These are phyloP conservation scores for Candida easanensis DNA, from an alignment of 805 yeast genomes.

Conservation along the genomic window DNA sequence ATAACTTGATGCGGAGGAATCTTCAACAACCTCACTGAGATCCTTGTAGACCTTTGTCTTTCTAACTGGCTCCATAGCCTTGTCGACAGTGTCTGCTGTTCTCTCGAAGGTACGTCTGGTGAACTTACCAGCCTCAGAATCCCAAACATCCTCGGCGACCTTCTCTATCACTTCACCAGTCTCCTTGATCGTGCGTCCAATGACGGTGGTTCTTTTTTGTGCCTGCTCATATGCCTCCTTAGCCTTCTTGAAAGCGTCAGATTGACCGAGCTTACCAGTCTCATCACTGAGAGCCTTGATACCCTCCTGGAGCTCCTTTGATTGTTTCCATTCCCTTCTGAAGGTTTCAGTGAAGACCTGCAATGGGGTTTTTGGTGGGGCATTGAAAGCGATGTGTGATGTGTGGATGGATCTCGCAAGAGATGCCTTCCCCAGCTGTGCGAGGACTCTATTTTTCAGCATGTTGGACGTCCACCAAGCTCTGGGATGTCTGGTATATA, in stretches of 20 bases:
- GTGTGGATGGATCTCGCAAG: constrained; percentile 26
- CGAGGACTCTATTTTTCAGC: constrained; percentile 10
- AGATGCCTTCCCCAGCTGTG: constrained; percentile 3
- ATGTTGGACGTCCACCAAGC: background rate
- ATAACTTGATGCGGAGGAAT: constrained; percentile 82
- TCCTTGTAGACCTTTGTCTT: constrained; percentile 87
- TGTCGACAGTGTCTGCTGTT: constrained; percentile 84
- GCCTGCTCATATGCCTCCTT: constrained; percentile 89
- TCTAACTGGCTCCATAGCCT: constrained; percentile 88
- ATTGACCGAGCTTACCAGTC: constrained; percentile 89
- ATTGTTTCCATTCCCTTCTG: constrained; percentile 85
- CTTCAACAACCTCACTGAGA: constrained; percentile 83
- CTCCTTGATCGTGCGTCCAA: constrained; percentile 71
- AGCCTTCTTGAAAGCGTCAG: constrained; percentile 90
- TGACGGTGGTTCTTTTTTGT: constrained; percentile 65
- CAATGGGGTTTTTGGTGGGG: constrained; percentile 66
- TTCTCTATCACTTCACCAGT: constrained; percentile 94
- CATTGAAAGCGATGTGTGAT: constrained; percentile 16
- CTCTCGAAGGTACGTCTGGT: constrained; percentile 82
- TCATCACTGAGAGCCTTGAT: constrained; percentile 95
- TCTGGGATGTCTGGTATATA: background rate
- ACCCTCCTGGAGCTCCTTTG: constrained; percentile 84
- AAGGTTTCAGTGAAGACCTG: constrained; percentile 94
- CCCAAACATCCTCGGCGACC: constrained; percentile 93
- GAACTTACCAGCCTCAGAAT: constrained; percentile 84